Percentiles rank a stretch among this genome's conserved stretches.
Evolutionary conservation across 306 rosid species (phyloP).

Genomic region (Vigna reflexopilosa): DNA sequence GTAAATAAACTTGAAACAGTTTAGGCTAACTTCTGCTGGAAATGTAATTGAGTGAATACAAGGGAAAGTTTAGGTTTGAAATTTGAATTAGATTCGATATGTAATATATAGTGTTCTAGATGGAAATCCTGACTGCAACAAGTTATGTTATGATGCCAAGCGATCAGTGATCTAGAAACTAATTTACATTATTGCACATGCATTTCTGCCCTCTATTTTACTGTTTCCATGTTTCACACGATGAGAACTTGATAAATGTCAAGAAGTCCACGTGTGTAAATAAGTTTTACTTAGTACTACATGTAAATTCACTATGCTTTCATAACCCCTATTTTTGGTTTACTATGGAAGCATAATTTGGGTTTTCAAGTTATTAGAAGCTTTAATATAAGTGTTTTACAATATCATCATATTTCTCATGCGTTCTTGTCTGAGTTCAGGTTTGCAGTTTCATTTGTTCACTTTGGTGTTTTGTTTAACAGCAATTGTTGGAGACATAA

Average conservation of each 20-base stretch:
- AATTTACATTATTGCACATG: neutral
- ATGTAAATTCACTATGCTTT: neutral
- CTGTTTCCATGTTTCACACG: neutral
- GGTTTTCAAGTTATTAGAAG: conserved; percentile 22
- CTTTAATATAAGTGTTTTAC: conserved; percentile 13
- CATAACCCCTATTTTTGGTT: neutral
- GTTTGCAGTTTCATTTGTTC: conserved; percentile 9
- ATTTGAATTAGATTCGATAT: neutral
- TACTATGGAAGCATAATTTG: neutral
- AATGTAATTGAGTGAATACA: conserved; percentile 4
- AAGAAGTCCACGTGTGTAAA: neutral
- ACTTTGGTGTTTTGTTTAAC: conserved; percentile 33
- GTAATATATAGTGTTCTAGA: neutral
- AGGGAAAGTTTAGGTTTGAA: conserved; percentile 1
- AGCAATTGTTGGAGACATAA: conserved; percentile 98
- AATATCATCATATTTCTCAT: neutral
- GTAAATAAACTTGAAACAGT: neutral
- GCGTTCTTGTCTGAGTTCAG: neutral
- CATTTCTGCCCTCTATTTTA: neutral
- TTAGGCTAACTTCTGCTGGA: neutral
- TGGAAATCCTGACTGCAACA: conserved; percentile 13
- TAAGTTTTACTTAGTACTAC: neutral
- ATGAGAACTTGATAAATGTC: conserved; percentile 11
- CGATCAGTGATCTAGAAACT: neutral
- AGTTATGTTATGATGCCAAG: neutral